phyloP scores from a whole-genome alignment of 257 asterid genomes.

The Ballota nigra region DNA sequence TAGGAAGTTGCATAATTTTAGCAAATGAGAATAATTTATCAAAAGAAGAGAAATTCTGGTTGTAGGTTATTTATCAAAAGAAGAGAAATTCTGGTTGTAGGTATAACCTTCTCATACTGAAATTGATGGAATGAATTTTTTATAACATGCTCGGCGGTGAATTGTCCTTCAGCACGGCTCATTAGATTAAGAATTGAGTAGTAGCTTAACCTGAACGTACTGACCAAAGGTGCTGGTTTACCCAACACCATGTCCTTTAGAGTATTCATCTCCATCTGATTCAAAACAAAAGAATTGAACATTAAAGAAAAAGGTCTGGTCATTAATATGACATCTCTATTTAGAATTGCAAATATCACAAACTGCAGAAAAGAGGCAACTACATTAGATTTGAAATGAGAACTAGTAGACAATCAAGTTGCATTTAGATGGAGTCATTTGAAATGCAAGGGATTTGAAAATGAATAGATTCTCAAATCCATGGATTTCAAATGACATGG shows the following conservation, averaged over 20 bases:
- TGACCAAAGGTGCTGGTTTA: slow-evolving; percentile 95
- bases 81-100: not conserved
- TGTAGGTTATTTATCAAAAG: not conserved
- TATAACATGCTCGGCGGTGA: slow-evolving; percentile 98
- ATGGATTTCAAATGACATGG: too few species aligned
- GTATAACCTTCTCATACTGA: slow-evolving; percentile 90
- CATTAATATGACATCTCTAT: not conserved
- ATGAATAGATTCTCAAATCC: too few species aligned
- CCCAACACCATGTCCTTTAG: slow-evolving; percentile 98
- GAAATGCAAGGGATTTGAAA: too few species aligned
- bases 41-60: slow-evolving; percentile 13
- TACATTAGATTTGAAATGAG: not conserved
- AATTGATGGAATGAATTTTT: slow-evolving; percentile 90
- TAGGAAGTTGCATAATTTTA: slow-evolving; percentile 30
- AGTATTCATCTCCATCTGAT: slow-evolving; percentile 93
- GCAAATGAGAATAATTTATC: slow-evolving; percentile 13
- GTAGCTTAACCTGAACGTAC: slow-evolving; percentile 97
- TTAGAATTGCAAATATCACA: slow-evolving; percentile 13
- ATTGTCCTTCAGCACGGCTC: slow-evolving; percentile 99
- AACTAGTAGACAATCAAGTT: not conserved
- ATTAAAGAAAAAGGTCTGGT: not conserved
- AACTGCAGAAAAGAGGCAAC: slow-evolving; percentile 2
- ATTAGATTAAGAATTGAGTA: slow-evolving; percentile 87
- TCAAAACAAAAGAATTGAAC: slow-evolving; percentile 15
- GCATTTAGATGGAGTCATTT: too few species aligned